These are phyloP conservation scores for Penicillium fimorum DNA, from an alignment of 495 filamentous ascomycete genomes.

Conservation along the genomic window DNA sequence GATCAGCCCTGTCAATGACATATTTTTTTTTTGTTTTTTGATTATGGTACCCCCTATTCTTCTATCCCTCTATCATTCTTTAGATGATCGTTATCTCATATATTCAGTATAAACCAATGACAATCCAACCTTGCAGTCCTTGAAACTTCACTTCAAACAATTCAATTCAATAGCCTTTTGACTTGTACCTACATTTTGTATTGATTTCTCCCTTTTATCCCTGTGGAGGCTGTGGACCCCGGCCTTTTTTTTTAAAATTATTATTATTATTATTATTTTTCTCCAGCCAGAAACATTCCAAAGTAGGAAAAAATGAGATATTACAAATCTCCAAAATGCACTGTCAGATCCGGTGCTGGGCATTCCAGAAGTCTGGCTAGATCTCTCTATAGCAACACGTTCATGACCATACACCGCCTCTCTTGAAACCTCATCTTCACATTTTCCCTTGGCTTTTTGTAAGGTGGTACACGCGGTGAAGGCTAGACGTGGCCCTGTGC, in stretches of 20 bases:
- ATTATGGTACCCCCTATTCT: conserved; percentile 1
- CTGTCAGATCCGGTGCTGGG: neutral
- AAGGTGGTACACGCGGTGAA: conserved; percentile 5
- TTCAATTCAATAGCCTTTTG: conserved; percentile 8
- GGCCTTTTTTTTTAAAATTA: neutral
- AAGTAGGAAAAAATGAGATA: neutral
- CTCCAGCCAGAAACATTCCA: neutral
- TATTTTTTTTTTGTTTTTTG: neutral
- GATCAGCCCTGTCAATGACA: conserved; percentile 14
- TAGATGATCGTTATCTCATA: conserved; percentile 7
- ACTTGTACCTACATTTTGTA: conserved; percentile 1
- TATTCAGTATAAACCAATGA: neutral
- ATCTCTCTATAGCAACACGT: neutral
- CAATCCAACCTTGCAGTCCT: neutral
- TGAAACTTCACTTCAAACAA: conserved; percentile 10
- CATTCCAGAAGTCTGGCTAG: neutral
- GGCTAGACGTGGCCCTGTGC: conserved; percentile 2
- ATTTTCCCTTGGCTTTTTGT: neutral
- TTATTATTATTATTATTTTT: neutral
- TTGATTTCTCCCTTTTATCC: conserved; percentile 9
- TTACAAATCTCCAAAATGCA: neutral
- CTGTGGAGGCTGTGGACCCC: conserved; percentile 8
- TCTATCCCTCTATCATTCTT: neutral
- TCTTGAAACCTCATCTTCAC: neutral
- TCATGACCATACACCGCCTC: conserved; percentile 1